Evolutionary conservation across 2,329 filamentous ascomycete genomes (phyloP).

Genomic region (Dothistroma pini): DNA sequence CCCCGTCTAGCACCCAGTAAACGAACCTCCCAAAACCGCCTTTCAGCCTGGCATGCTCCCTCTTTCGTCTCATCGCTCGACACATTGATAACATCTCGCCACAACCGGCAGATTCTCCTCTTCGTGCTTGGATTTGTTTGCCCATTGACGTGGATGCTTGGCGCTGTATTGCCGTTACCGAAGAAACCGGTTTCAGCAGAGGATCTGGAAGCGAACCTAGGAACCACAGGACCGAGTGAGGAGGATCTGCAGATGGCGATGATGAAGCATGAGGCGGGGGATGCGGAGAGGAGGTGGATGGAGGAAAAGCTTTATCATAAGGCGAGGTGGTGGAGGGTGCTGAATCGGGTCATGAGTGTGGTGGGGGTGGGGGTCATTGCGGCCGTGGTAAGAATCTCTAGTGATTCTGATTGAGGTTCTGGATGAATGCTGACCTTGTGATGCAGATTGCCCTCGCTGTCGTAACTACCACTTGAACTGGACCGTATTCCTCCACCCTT

Average conservation of each 20-base stretch:
- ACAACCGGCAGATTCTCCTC: conserved; percentile 36
- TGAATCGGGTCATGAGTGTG: conserved; percentile 39
- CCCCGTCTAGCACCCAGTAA: conserved; percentile 32
- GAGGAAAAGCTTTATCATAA: conserved; percentile 34
- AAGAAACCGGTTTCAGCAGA: conserved; percentile 20
- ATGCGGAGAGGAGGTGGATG: conserved; percentile 30
- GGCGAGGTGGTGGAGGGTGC: conserved; percentile 37
- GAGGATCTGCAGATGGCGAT: conserved; percentile 30
- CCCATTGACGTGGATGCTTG: conserved; percentile 37
- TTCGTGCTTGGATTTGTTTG: conserved; percentile 37
- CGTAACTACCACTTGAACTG: conserved; percentile 27
- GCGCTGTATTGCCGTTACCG: conserved; percentile 35
- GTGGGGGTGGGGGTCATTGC: conserved; percentile 35
- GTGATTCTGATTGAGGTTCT: background rate
- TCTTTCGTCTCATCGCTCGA: conserved; percentile 35
- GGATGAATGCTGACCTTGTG: background rate
- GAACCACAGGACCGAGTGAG: conserved; percentile 14
- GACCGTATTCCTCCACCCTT: background rate
- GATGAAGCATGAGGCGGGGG: conserved; percentile 31
- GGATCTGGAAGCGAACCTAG: conserved; percentile 25
- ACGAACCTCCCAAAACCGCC: conserved; percentile 21
- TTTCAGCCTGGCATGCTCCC: conserved; percentile 34
- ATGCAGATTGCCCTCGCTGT: conserved; percentile 35
- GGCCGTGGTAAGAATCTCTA: conserved; percentile 28
- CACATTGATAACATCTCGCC: conserved; percentile 31